Evolutionary conservation across 2,329 filamentous ascomycete genomes (phyloP).

Genomic region (Exophiala xenobiotica): DNA sequence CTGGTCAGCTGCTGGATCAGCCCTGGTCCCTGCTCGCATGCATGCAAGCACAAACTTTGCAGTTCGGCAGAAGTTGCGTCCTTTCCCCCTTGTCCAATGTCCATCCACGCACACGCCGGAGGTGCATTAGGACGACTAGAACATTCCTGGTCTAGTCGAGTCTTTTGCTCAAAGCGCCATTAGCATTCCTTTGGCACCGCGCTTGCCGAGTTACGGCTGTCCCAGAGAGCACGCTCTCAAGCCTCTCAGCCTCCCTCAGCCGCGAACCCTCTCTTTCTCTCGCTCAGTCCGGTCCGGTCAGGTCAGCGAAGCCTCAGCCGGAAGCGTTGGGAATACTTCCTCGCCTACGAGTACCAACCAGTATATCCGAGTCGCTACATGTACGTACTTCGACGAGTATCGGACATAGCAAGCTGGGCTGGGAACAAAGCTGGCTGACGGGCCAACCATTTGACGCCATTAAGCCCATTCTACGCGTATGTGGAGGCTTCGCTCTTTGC

Average conservation of each 20-base stretch:
- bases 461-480: not conserved
- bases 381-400: too few relatives aligned
- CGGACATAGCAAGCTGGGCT: not conserved
- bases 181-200: not conserved
- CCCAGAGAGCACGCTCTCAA: not conserved
- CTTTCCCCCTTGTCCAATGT: not conserved
- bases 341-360: too few relatives aligned
- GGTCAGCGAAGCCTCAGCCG: not conserved
- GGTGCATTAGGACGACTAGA: not conserved
- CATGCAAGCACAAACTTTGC: not conserved
- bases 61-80: not conserved
- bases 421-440: not conserved
- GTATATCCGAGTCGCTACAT: too few relatives aligned
- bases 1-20: conserved; percentile 19
- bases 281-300: not conserved
- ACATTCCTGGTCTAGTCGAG: not conserved
- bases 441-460: not conserved
- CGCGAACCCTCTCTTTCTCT: not conserved
- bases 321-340: too few relatives aligned
- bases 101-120: not conserved
- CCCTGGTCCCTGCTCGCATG: conserved; percentile 18
- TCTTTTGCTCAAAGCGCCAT: not conserved
- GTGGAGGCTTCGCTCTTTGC: not conserved
- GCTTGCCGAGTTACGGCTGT: not conserved
- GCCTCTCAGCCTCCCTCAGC: conserved; percentile 1